Base-by-base conservation (phyloP, 2,329 filamentous ascomycete species). In the Myrmaecium sp. region DNA sequence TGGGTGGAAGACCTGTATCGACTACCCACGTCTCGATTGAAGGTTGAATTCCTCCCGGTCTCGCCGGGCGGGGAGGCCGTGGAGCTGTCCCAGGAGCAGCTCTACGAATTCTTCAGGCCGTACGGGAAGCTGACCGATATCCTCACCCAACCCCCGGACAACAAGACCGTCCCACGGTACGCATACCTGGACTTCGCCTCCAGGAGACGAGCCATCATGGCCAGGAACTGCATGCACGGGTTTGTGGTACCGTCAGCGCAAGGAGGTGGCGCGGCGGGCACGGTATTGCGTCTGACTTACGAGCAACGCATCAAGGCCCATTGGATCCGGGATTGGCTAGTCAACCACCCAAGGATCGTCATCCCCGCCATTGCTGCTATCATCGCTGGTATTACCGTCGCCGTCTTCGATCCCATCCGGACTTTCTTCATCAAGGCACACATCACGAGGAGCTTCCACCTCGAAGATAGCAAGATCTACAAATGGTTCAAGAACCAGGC, bases 51-150 rank as follows among this genome's bases (percentile, higher is more conserved):
- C 36, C 64, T 86, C 5, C 70, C 83, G 4, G 66, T 69, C 1
- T 64, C 66, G 14, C 66, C 80, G 0, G 82, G 79, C n/a, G 64
- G 60, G 2, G 62, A 74, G 29, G 74, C 74, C 0, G 70, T 74
- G 5, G 83, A 93, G 39, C 55, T 95, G 11, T 81, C 77, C 0
- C 82, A 92, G 41, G 89, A 98, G 48, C 70, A 72, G 1, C 54
- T 95, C 0, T 95, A 92, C 53, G 75, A 74, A 20, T 61, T 93
- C 23, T 93, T 95, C 45, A 71, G 89, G 19, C 72, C 69, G 25
- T 98, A 92, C 50, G 89, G 89, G 14, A 93, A 92, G 49, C 71
- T 98, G 26, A 65, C 71, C 14, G 82, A 95, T 38, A 94, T 98
- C 31, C 62, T 69, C 2, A 67, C 74, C 1, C 82, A 94, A 44